Conservation (phyloP, 2,329 filamentous ascomycete genomes). For the Epichloe sp. region DNA sequence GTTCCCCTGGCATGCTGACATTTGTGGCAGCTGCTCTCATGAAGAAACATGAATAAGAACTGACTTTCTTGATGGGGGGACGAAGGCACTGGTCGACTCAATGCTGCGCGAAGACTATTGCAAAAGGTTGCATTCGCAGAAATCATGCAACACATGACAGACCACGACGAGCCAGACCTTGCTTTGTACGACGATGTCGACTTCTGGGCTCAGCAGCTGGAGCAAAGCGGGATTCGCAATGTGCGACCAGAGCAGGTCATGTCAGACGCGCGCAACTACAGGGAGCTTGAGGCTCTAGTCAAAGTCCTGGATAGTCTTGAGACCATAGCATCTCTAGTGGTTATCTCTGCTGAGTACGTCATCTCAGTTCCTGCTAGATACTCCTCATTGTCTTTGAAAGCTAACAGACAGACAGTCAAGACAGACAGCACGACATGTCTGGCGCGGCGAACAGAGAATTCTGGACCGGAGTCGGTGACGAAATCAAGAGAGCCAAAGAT, state of each 20-base stretch:
- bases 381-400: neutral
- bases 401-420: neutral
- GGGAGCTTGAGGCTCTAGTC: conserved; percentile 56
- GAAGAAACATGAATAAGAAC: neutral
- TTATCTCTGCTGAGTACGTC: conserved; percentile 39
- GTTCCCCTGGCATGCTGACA: no score
- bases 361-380: neutral
- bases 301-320: conserved; percentile 55
- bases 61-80: neutral
- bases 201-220: conserved; percentile 26
- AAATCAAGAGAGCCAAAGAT: conserved; percentile 40
- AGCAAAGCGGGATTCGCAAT: conserved; percentile 22
- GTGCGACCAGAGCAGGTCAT: conserved; percentile 30
- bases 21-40: neutral
- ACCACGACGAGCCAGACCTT: conserved; percentile 24
- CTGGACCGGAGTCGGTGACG: conserved; percentile 39
- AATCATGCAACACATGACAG: conserved; percentile 30
- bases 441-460: conserved; percentile 31
- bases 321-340: conserved; percentile 44
- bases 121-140: conserved; percentile 36
- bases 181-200: conserved; percentile 24
- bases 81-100: conserved; percentile 35
- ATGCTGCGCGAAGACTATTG: conserved; percentile 40
- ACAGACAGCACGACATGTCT: conserved; percentile 12
- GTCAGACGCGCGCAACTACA: conserved; percentile 47